Conservation (phyloP, 345 rosid species). For the Gossypium rotundifolium region DNA sequence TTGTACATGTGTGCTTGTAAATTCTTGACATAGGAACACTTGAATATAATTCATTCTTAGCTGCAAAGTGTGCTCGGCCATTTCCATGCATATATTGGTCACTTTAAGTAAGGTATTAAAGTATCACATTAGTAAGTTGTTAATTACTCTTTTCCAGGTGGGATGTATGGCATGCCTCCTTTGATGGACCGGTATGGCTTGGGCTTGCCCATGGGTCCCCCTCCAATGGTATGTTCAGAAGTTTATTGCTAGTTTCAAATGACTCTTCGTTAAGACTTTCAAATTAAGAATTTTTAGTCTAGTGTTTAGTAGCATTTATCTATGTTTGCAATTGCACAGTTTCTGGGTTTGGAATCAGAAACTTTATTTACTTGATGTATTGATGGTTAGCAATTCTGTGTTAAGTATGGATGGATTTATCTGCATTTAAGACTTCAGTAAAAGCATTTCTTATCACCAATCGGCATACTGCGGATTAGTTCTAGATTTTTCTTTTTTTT, state of each 20-base stretch:
- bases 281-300: neutral
- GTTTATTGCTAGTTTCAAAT: constrained; percentile 8
- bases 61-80: neutral
- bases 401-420: neutral
- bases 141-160: constrained; percentile 37
- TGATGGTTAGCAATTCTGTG: neutral
- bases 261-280: constrained; percentile 8
- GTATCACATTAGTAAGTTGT: neutral
- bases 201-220: constrained; percentile 77
- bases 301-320: neutral
- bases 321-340: neutral
- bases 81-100: neutral
- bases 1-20: neutral
- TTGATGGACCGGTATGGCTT: constrained; percentile 87
- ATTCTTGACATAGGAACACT: neutral
- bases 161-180: constrained; percentile 85
- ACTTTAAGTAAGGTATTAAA: neutral
- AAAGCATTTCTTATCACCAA: neutral
- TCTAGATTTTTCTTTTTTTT: neutral
- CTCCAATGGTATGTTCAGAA: constrained; percentile 61
- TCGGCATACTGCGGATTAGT: neutral
- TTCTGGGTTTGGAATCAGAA: neutral
- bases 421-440: too few relatives aligned
- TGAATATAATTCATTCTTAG: neutral
- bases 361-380: neutral